Conservation (phyloP, 2,329 filamentous ascomycete genomes). For the Ascochyta pisi region DNA sequence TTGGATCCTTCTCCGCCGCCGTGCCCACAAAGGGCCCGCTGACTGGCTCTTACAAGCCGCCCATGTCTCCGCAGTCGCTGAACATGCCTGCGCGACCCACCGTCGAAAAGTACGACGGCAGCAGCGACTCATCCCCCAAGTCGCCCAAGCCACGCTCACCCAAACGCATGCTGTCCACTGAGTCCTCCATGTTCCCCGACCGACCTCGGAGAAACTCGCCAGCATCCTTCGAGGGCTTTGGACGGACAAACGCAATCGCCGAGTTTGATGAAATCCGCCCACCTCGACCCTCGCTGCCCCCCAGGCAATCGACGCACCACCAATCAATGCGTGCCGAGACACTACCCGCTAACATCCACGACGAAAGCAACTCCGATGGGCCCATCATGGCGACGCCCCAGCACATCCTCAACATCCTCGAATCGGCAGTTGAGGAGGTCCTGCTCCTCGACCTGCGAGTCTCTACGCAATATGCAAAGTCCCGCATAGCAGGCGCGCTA, state of each 20-base stretch:
- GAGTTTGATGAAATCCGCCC: slow-evolving; percentile 44
- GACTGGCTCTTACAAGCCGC: slow-evolving; percentile 30
- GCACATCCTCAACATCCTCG: slow-evolving; percentile 57
- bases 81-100: slow-evolving; percentile 25
- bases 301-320: slow-evolving; percentile 23
- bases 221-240: slow-evolving; percentile 51
- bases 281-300: slow-evolving; percentile 42
- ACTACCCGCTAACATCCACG: slow-evolving; percentile 47
- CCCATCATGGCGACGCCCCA: slow-evolving; percentile 56
- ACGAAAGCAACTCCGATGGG: slow-evolving; percentile 35
- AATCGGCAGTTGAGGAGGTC: slow-evolving; percentile 58
- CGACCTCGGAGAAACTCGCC: slow-evolving; percentile 57
- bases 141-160: slow-evolving; percentile 52
- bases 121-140: slow-evolving; percentile 13
- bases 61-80: slow-evolving; percentile 46
- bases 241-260: slow-evolving; percentile 44
- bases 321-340: slow-evolving; percentile 53
- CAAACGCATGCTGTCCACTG: slow-evolving; percentile 57
- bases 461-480: slow-evolving; percentile 78
- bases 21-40: slow-evolving; percentile 26
- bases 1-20: slow-evolving; percentile 46
- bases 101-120: slow-evolving; percentile 28
- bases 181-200: slow-evolving; percentile 51
- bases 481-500: slow-evolving; percentile 79
- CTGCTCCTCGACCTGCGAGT: slow-evolving; percentile 87